Evolutionary conservation across 2,329 filamentous ascomycete species (phyloP), one percentile per base, ranked within the genome.

Genomic region (Colletotrichum sp.): DNA sequence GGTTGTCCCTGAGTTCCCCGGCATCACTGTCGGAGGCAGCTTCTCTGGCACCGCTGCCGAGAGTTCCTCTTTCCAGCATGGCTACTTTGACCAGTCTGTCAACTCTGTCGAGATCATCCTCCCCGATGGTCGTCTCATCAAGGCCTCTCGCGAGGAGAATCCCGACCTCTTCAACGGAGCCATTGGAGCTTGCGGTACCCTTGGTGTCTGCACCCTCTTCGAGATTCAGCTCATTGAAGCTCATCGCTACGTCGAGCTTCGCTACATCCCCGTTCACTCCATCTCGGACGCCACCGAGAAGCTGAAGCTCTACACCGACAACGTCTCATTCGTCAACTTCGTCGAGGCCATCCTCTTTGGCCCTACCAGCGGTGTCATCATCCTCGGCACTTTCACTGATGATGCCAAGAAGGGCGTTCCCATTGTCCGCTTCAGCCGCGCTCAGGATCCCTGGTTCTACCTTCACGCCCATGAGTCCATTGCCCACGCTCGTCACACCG

Each of bases 1-100:
- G 0, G 92, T 94, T 0, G 92, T 94, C 6, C 94, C 94, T 90
- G 93, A 94, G 79, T 93, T 94, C 66, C 92, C 92, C 0, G 92
- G 92, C 1, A 94, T 94, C 77, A 94, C 93, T 0, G 90, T 90
- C 0, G 93, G 93, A 16, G 93, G 93, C 4, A 92, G 91, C 0
- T 94, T 93, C 80, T 88, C 91, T 1, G 93, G 93, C 3, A 93
- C 92, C 0, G 90, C 90, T 0, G 93, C 92, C 4, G 93, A 94
- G 81, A 94, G 92, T 81, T 92, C 89, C 75, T 93, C 91, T 0
- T 94, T 93, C 81, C 88, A 88, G 15, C 88, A 93, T 79, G 93
- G 93, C 0, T 90, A 93, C 76, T 94, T 94, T 80, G 92, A 94
- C 69, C 83, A 89, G 15, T 93, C 90, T 0, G 86, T 94, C 28